Evolutionary conservation across 2,329 filamentous ascomycete genomes (phyloP), one percentile per base, ranked within the genome.

Genomic region (Chaetomiaceae sp.): DNA sequence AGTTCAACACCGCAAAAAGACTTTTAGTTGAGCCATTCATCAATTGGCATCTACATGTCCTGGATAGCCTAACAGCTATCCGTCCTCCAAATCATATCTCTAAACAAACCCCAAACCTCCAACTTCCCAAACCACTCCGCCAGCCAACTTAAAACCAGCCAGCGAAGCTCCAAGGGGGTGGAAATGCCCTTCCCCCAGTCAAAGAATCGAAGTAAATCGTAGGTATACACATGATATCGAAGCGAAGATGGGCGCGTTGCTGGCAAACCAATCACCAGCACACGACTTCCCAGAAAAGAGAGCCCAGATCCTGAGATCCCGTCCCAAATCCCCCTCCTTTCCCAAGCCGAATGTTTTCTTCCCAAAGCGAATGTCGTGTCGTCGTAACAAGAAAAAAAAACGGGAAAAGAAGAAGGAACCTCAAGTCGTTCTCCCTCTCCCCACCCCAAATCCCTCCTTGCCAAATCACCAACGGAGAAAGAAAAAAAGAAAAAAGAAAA

Each of bases 201-300:
- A 27, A 53, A 27, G 54, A 56, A 56, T 53, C 39, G 48, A 54
- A 55, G 19, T 20, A 44, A 44, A 41, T 31, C 6, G 7, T 48
- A 55, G 19, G 48, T 50, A 55, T 39, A 54, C 43, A 51, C 5
- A 38, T 17, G 4, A 38, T 17, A 40, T 37, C 19, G 42, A 50
- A 55, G 51, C 34, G 50, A 58, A 57, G 43, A 30, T 39, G n/a
- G n/a, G n/a, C 16, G 20, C 14, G 45, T 39, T 33, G 40, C n/a
- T 4, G 13, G 20, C 21, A 12, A 41, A 14, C 19, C 40, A 19
- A 14, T 27, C 25, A 7, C 25, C 25, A 27, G 25, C 25, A 27
- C 25, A 10, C 25, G 6, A 27, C 3, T 16, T n/a, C n/a, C n/a
- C n/a, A n/a, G n/a, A n/a, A n/a, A n/a, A n/a, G n/a, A 30, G 20